Evolutionary conservation across 2,329 filamentous ascomycete genomes (phyloP), one percentile per base, ranked within the genome.

Genomic region (Seiridium cupressi): DNA sequence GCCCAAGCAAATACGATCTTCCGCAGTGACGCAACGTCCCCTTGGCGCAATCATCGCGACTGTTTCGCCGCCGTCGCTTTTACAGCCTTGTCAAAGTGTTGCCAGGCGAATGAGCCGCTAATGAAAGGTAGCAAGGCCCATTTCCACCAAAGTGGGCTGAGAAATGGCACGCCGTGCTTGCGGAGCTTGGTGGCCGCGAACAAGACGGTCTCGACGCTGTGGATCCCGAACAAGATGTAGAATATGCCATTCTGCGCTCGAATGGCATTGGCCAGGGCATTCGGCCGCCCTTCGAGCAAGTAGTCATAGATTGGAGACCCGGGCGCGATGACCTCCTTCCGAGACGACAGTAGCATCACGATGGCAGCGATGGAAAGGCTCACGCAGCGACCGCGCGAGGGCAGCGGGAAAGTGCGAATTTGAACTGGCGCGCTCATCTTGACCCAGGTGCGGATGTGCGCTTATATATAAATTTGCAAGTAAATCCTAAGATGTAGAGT

Each of bases 301-400:
- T 53, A 47, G n/a, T 59, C 57, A 48, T 59, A 55, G 10, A 55
- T 38, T 10, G 49, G 51, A 11, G 57, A 59, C 4, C 57, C 57
- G 5, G 49, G 49, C 8, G 31, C 40, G 31, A 59, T 9, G 13
- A 59, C 18, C 34, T 47, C 48, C 6, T 47, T 34, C 13, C 51
- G 48, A 11, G 32, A n/a, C 13, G 55, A 58, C 7, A 58, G 44
- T 13, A 58, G 46, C 55, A 58, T 58, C 4, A 58, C 34, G 35
- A 58, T 11, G 13, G 42, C 55, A 9, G 34, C 10, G 55, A 58
- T 51, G 13, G 31, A 9, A 1, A 51, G 31, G 13, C 6, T 38
- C 9, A 44, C 26, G 44, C 13, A 26, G 26, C 32, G 55, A 1
- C n/a, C n/a, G 13, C 55, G 40, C n/a, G 34, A 7, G 31, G 46